Base-by-base conservation (phyloP, 495 filamentous ascomycete genomes). In the Cenococcum geophilum region DNA sequence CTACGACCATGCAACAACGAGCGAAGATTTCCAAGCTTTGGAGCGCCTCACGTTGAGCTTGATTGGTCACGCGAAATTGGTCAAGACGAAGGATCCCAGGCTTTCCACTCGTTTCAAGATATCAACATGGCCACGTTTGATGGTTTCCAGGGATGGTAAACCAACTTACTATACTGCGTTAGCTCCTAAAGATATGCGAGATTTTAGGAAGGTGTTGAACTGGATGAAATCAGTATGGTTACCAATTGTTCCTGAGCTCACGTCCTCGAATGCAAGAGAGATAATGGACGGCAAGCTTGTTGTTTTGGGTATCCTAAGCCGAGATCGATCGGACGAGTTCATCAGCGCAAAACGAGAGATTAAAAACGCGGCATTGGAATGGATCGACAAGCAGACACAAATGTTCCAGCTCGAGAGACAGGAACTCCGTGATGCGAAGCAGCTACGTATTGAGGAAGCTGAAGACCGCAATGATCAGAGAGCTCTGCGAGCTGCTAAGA, bases 151-250 rank as follows among this genome's bases (percentile, higher is more conserved):
- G 52, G 91, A 97, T 72, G 89, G 90, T 9, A 83, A 88, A 11
- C 86, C 92, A 53, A 93, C 83, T 9, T 95, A 95, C 70, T 98
- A 93, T 74, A 86, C 82, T 37, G 86, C 84, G 16, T 78, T 97
- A 20, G 83, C 88, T 1, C 93, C 93, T 1, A 82, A 84, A 63
- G 89, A 95, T 58, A 96, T 96, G 88, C 83, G 93, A 49, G 91
- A 97, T 64, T 85, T 86, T 61, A 80, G 83, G 34, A 80, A 86
- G 69, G 81, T 98, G 18, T 80, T 96, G 1, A 78, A 78, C 59
- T 98, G 93, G 93, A 97, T 97, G 92, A 87, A 87, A 63, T 88
- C 83, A 20, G 90, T 95, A 22, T 98, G 95, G 95, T 80, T 96
- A 35, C 93, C 93, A n/a, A 92, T 98, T 57, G 89, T 98, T 18